Evolutionary conservation across 1,284 basidiomycete genomes (phyloP).

Genomic region (Marasmius fiardii): DNA sequence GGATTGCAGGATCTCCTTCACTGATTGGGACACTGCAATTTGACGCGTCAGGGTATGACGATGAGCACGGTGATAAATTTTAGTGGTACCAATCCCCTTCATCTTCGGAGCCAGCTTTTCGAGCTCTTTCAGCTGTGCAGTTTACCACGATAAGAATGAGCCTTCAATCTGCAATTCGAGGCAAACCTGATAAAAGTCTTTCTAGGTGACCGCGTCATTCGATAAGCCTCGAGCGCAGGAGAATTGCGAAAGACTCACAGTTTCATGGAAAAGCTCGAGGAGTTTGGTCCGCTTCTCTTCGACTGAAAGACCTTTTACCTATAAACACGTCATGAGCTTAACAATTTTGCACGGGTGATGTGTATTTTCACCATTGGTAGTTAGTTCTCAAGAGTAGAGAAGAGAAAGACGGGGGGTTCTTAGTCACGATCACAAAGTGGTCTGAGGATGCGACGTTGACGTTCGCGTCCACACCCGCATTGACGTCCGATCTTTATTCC

Average conservation of each 20-base stretch:
- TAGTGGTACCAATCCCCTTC: constrained; percentile 76
- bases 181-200: constrained; percentile 79
- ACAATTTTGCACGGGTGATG: neutral
- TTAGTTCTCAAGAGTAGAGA: neutral
- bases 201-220: constrained; percentile 41
- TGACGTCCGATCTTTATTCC: neutral
- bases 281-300: constrained; percentile 81
- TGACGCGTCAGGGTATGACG: neutral
- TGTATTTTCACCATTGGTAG: neutral
- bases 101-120: constrained; percentile 82
- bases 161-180: neutral
- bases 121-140: constrained; percentile 76
- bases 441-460: neutral
- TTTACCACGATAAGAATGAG: neutral
- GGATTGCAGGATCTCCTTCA: constrained; percentile 85
- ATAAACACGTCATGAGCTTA: neutral
- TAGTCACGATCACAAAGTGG: neutral
- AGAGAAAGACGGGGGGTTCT: neutral
- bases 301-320: constrained; percentile 75
- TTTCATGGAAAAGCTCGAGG: constrained; percentile 88
- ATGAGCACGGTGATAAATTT: no score
- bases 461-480: neutral
- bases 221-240: neutral
- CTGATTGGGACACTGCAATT: constrained; percentile 71
- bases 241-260: constrained; percentile 42